Conservation (phyloP, 2,329 filamentous ascomycete species). For the Pseudogymnoascus sp. region DNA sequence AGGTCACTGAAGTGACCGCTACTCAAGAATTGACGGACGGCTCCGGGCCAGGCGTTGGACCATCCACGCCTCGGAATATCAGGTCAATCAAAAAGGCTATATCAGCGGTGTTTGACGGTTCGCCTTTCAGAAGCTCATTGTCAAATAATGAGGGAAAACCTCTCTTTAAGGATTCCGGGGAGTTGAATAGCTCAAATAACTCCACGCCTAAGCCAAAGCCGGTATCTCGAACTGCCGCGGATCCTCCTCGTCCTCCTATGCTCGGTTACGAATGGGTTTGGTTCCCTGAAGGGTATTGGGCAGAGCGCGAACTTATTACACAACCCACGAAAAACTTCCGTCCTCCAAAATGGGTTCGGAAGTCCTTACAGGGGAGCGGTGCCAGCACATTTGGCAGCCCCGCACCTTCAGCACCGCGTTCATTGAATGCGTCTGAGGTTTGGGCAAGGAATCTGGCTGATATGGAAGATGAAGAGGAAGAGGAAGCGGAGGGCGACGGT, state of each 20-base stretch:
- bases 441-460: background rate
- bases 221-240: slow-evolving; percentile 22
- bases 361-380: background rate
- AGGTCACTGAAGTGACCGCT: background rate
- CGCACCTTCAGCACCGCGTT: background rate
- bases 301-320: slow-evolving; percentile 42
- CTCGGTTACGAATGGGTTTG: slow-evolving; percentile 56
- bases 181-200: background rate
- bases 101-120: background rate
- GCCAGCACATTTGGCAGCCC: background rate
- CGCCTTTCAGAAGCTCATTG: background rate
- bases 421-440: background rate
- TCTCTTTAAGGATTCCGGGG: background rate
- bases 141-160: background rate
- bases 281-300: slow-evolving; percentile 58
- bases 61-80: background rate
- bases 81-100: background rate
- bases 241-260: slow-evolving; percentile 50
- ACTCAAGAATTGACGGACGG: background rate
- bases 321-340: background rate
- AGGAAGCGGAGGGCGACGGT: background rate
- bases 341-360: background rate
- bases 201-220: background rate
- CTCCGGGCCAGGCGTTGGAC: background rate
- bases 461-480: background rate